Percentiles rank a stretch among this genome's conserved stretches.
These are phyloP conservation scores for Macrolepiota dolichaula DNA, from an alignment of 768 basidiomycete species.

Conservation along the genomic window DNA sequence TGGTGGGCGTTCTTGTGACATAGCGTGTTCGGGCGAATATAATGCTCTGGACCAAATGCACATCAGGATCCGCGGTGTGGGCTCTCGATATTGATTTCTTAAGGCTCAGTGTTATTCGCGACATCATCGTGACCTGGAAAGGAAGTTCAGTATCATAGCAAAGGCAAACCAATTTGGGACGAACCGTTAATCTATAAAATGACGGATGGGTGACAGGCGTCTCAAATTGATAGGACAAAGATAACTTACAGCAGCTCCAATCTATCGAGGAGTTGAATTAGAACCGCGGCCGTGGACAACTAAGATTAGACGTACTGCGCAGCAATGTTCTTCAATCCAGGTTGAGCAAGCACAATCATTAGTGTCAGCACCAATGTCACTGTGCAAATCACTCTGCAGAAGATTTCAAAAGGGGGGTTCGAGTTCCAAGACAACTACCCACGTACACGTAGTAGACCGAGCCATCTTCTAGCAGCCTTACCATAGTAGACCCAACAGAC, in stretches of 20 bases:
- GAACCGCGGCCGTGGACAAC: constrained; percentile 11
- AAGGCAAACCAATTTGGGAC: not conserved
- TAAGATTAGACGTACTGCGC: constrained; percentile 35
- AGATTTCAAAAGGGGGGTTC: not conserved
- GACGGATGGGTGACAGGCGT: not conserved
- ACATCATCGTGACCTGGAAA: constrained; percentile 61
- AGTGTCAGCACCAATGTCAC: constrained; percentile 39
- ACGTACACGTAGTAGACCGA: constrained; percentile 40
- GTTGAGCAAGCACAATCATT: constrained; percentile 40
- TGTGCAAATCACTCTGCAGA: constrained; percentile 36
- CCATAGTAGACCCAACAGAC: constrained; percentile 22
- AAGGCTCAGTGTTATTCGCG: constrained; percentile 61
- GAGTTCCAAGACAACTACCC: not conserved
- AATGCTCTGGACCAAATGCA: not conserved
- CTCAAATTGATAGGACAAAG: not conserved
- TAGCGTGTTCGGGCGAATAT: not conserved
- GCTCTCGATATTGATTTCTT: constrained; percentile 36
- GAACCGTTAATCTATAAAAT: constrained; percentile 20
- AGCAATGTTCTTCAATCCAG: constrained; percentile 41
- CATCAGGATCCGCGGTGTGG: constrained; percentile 10
- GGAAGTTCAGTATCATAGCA: not conserved
- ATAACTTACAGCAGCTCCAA: constrained; percentile 36
- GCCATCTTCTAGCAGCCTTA: constrained; percentile 39
- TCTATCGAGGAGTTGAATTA: constrained; percentile 16
- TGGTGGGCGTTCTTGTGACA: not conserved